These are phyloP conservation scores for Colletotrichum sp. DNA, from an alignment of 2,329 filamentous ascomycete species.

Conservation along the genomic window DNA sequence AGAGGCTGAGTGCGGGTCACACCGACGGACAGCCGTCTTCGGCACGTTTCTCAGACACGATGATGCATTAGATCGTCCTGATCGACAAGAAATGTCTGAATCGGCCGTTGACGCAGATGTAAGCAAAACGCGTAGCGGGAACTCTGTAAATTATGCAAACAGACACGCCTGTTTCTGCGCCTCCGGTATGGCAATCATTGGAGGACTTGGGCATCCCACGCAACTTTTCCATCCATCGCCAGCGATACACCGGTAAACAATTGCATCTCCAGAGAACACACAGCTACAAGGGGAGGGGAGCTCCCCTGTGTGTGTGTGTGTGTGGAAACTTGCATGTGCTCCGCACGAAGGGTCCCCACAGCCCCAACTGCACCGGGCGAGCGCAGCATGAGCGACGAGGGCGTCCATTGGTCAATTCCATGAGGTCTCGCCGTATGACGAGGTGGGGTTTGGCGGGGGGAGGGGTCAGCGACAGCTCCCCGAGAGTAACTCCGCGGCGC, in stretches of 20 bases:
- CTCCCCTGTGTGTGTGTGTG: not conserved
- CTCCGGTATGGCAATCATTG: not conserved
- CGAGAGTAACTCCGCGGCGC: constrained; percentile 12
- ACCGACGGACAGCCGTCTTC: not conserved
- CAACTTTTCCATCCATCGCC: not conserved
- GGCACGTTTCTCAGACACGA: not conserved
- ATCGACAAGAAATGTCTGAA: not conserved
- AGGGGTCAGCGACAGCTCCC: not conserved
- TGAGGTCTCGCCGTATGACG: not conserved
- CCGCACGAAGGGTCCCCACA: not conserved
- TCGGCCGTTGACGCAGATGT: not conserved
- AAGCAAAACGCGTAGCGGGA: not conserved
- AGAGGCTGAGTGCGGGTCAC: not conserved
- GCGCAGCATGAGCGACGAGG: not conserved
- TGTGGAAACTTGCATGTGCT: not conserved
- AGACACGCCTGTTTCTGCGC: not conserved
- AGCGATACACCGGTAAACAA: not conserved
- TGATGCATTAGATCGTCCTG: not conserved
- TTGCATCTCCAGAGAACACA: not conserved
- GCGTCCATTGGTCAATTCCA: constrained; percentile 11
- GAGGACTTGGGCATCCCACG: not conserved
- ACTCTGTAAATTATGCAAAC: not conserved
- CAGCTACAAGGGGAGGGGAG: not conserved
- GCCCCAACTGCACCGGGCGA: not conserved
- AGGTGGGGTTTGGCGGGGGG: constrained; percentile 5